Evolutionary conservation across 1,139 yeast genomes (phyloP), one percentile per base, ranked within the genome.

Genomic region (Protomyces macrosporus): DNA sequence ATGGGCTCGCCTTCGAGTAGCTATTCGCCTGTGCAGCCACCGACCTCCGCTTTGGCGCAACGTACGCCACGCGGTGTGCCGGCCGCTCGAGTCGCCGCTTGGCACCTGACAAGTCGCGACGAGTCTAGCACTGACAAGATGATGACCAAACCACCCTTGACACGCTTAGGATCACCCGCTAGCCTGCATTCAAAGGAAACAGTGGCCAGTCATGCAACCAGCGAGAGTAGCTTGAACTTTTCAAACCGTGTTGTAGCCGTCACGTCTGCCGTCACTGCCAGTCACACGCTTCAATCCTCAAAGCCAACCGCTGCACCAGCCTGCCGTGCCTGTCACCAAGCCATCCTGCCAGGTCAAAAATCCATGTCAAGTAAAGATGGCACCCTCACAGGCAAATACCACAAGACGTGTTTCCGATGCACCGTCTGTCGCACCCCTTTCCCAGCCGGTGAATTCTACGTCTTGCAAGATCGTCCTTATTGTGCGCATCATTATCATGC

Each of bases 321-420:
- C 34, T 76, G 79, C 70, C 74, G 79, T 6, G 80, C 79, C 9
- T 91, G 98, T 77, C 72, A 75, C 7, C 69, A 73, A 36, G 75
- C 72, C 32, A 82, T 86, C 50, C 72, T 68, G 59, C 48, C 16
- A 42, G 48, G 48, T 16, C 85, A 78, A 53, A 83, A 78, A 77
- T 82, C 81, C 66, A 83, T 93, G n/a, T 87, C 84, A 73, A 89
- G 97, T 52, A 85, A 83, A 68, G 90, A 89, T 60, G 87, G 87
- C 32, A 91, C 87, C 70, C 77, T 93, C 52, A 82, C 91, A 0
- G 98, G 98, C 0, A 95, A 60, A 32, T 63, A 60, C 52, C 98
- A 93, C 73, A 80, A 95, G 60, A 76, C 79, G 14, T 93, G 98
- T 73, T 91, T 93, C 77, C 76, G 78, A 30, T 93, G 98, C 76